Conservation (phyloP, 73 alveolate genomes). For the Symbiodinium natans region DNA sequence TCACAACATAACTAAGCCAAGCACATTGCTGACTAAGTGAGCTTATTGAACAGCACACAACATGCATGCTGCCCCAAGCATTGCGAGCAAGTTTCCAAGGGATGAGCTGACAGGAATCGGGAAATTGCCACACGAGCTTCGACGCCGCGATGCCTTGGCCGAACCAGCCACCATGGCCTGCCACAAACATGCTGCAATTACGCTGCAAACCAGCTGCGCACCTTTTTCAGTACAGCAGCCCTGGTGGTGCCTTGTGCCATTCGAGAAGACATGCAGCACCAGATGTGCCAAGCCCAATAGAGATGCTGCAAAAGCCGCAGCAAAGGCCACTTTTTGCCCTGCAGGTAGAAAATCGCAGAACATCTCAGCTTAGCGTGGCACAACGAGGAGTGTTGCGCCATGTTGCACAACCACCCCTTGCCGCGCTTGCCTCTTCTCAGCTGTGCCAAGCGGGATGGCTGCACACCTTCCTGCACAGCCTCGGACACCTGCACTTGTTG, state of each 20-base stretch:
- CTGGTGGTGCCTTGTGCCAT: neutral
- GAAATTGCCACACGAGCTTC: constrained; percentile 63
- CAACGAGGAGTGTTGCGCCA: neutral
- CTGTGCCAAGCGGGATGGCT: constrained; percentile 40
- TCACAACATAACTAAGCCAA: neutral
- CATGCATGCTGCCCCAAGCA: too few relatives aligned
- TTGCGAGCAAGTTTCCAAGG: constrained; percentile 15
- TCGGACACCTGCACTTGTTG: constrained; percentile 5
- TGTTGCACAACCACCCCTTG: neutral
- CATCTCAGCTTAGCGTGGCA: neutral
- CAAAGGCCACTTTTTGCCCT: constrained; percentile 71
- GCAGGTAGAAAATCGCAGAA: too few relatives aligned
- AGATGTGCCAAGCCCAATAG: constrained; percentile 42
- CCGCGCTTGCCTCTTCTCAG: constrained; percentile 16
- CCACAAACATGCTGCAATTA: neutral
- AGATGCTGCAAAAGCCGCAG: constrained; percentile 38
- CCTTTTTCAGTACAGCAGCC: neutral
- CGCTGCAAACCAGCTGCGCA: neutral
- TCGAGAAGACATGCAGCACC: constrained; percentile 8
- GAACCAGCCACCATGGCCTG: constrained; percentile 23
- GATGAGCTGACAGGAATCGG: constrained; percentile 55
- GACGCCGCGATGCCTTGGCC: constrained; percentile 18
- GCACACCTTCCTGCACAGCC: constrained; percentile 11
- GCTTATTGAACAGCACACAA: neutral
- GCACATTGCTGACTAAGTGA: neutral